Evolutionary conservation across 1,284 basidiomycete species (phyloP).

Genomic region (Irpex lacteus): DNA sequence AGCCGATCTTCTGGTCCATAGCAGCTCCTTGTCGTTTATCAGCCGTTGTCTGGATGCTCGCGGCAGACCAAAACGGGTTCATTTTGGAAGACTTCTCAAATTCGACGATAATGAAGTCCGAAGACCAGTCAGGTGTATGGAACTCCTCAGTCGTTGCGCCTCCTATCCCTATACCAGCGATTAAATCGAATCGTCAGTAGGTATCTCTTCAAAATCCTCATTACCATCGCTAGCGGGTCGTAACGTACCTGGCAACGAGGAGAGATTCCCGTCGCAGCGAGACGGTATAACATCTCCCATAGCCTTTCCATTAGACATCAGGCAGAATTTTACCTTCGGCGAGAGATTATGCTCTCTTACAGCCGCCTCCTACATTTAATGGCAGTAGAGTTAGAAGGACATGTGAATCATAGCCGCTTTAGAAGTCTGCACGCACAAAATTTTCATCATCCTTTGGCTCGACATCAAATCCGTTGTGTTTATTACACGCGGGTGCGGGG

Average conservation of each 20-base stretch:
- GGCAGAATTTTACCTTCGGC: too few relatives aligned
- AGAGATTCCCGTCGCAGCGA: too few relatives aligned
- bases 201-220: conserved; percentile 1
- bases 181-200: background rate
- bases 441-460: too few relatives aligned
- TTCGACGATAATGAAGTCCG: background rate
- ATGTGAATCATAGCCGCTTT: too few relatives aligned
- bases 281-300: too few relatives aligned
- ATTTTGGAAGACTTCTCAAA: background rate
- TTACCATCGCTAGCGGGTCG: background rate
- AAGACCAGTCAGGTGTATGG: background rate
- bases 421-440: background rate
- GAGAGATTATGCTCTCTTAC: too few relatives aligned
- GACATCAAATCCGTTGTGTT: background rate
- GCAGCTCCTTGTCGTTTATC: background rate
- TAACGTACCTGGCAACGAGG: background rate
- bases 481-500: background rate
- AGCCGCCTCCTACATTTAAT: too few relatives aligned
- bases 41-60: background rate
- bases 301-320: too few relatives aligned
- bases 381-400: too few relatives aligned
- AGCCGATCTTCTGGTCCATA: background rate
- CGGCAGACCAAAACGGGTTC: background rate
- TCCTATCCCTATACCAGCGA: background rate
- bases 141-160: background rate